Evolutionary conservation across 1,139 yeast species (phyloP).

Genomic region (Martiniozyma asiatica): DNA sequence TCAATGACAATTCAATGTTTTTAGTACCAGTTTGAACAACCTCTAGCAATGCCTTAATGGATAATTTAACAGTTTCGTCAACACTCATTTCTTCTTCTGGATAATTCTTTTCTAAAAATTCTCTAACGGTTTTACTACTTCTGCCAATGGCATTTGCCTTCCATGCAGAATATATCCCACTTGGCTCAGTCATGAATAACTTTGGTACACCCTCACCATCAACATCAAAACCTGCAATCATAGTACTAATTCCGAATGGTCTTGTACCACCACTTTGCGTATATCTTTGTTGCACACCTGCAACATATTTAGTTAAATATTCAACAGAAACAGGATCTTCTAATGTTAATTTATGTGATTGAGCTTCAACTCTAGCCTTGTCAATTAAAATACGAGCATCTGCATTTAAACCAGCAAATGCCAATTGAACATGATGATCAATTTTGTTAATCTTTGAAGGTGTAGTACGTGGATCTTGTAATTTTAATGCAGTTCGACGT

Average conservation of each 20-base stretch:
- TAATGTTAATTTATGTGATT: conserved; percentile 83
- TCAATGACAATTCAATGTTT: conserved; percentile 84
- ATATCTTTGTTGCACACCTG: conserved; percentile 93
- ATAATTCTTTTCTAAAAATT: conserved; percentile 86
- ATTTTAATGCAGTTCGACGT: conserved; percentile 84
- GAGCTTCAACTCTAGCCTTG: conserved; percentile 94
- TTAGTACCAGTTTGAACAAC: conserved; percentile 98
- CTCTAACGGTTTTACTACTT: conserved; percentile 89
- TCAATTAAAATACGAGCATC: conserved; percentile 93
- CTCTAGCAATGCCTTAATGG: conserved; percentile 80
- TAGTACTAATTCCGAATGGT: conserved; percentile 89
- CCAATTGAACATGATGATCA: conserved; percentile 82
- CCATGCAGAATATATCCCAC: conserved; percentile 98
- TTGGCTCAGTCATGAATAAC: conserved; percentile 91
- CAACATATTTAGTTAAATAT: conserved; percentile 85
- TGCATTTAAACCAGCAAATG: conserved; percentile 96
- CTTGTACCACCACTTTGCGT: conserved; percentile 98
- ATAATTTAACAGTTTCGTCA: conserved; percentile 66
- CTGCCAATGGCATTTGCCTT: conserved; percentile 97
- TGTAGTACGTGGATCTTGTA: conserved; percentile 93
- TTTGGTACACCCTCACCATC: conserved; percentile 71
- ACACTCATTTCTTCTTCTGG: conserved; percentile 54
- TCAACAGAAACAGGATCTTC: conserved; percentile 93
- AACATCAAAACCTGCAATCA: conserved; percentile 91
- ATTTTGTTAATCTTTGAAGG: conserved; percentile 89